Conservation (phyloP, 495 filamentous ascomycete species). For the Xylaria cubensis region DNA sequence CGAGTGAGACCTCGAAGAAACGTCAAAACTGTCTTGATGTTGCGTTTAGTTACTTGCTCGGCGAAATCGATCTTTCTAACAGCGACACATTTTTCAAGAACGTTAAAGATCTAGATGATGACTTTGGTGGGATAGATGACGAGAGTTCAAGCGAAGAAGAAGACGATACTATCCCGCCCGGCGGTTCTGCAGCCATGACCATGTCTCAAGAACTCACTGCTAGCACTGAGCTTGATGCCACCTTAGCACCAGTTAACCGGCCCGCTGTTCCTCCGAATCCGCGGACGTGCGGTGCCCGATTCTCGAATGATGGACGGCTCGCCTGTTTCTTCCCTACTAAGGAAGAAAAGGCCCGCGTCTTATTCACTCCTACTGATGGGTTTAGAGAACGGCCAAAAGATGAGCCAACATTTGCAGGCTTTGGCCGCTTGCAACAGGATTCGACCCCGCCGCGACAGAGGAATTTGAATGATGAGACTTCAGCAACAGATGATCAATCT, state of each 20-base stretch:
- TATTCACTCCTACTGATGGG: conserved; percentile 62
- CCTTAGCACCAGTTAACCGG: conserved; percentile 65
- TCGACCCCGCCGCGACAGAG: conserved; percentile 54
- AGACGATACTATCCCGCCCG: conserved; percentile 65
- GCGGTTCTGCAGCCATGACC: conserved; percentile 52
- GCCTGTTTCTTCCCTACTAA: conserved; percentile 89
- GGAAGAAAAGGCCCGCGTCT: conserved; percentile 70
- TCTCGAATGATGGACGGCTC: conserved; percentile 77
- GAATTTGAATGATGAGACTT: conserved; percentile 57
- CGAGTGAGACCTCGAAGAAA: conserved; percentile 68
- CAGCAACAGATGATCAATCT: conserved; percentile 55
- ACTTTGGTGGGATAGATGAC: conserved; percentile 61
- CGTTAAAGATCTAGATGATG: conserved; percentile 67
- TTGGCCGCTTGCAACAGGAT: conserved; percentile 73
- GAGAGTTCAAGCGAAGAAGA: conserved; percentile 88
- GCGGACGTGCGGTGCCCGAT: conserved; percentile 75
- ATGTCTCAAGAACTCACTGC: conserved; percentile 63
- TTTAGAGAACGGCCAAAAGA: conserved; percentile 67
- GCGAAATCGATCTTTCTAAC: conserved; percentile 78
- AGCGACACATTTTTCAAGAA: conserved; percentile 74
- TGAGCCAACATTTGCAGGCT: conserved; percentile 81
- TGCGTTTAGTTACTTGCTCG: conserved; percentile 80
- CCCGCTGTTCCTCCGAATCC: conserved; percentile 80
- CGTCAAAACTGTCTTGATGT: conserved; percentile 83
- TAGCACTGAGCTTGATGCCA: conserved; percentile 57